phyloP scores from a whole-genome alignment of 352 stramenopile species.

The Phytophthora pseudosyringae region DNA sequence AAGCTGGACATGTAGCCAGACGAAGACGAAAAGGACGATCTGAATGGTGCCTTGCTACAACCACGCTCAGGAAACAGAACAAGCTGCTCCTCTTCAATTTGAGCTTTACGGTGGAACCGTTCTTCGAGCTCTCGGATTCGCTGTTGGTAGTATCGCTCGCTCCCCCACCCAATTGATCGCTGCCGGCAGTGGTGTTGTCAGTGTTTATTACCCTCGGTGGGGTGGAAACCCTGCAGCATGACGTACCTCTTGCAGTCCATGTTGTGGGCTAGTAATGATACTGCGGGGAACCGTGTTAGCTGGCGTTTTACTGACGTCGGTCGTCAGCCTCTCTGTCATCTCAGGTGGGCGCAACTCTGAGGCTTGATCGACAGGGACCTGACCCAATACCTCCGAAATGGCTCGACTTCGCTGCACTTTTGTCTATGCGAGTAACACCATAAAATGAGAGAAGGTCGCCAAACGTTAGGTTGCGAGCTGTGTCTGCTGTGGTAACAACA shows the following conservation, averaged over 20 bases:
- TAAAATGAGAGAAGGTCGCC: not conserved
- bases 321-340: no score
- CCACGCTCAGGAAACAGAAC: constrained; percentile 27
- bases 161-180: constrained; percentile 13
- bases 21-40: constrained; percentile 22
- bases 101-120: constrained; percentile 29
- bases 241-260: constrained; percentile 12
- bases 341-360: constrained; percentile 9
- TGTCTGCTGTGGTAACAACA: not conserved
- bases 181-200: constrained; percentile 8
- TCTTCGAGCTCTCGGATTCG: constrained; percentile 41
- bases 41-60: constrained; percentile 19
- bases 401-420: constrained; percentile 35
- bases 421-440: constrained; percentile 16
- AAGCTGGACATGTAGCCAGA: constrained; percentile 17
- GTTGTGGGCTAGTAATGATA: not conserved
- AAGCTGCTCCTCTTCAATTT: constrained; percentile 40
- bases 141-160: constrained; percentile 32
- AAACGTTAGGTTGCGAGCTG: not conserved
- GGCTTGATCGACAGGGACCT: not conserved
- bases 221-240: not conserved
- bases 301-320: not conserved
- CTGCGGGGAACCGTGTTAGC: not conserved
- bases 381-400: constrained; percentile 26
- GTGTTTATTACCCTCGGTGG: not conserved